These are phyloP conservation scores for Bjerkandera adusta DNA, from an alignment of 1,284 basidiomycete species.

Conservation along the genomic window DNA sequence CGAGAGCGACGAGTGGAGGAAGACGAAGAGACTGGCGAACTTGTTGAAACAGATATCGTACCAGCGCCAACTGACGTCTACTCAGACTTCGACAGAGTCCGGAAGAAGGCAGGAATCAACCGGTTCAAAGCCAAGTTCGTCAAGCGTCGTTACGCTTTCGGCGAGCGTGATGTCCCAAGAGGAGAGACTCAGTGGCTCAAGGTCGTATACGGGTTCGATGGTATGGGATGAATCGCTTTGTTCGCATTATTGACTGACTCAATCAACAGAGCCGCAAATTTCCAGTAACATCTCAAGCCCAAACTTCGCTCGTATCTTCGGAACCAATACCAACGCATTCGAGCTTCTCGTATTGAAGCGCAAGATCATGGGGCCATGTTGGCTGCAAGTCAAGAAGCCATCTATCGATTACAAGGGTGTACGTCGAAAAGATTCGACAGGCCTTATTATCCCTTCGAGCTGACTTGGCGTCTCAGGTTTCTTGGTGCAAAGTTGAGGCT, in stretches of 20 bases:
- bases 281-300: slow-evolving; percentile 74
- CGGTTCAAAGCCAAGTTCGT: slow-evolving; percentile 84
- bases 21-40: slow-evolving; percentile 52
- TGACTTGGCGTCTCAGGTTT: slow-evolving; percentile 52
- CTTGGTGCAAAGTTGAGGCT: slow-evolving; percentile 96
- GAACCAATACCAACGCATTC: slow-evolving; percentile 92
- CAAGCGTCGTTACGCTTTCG: slow-evolving; percentile 91
- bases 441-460: not conserved
- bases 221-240: slow-evolving; percentile 37
- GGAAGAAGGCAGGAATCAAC: slow-evolving; percentile 76
- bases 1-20: slow-evolving; percentile 64
- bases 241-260: not conserved
- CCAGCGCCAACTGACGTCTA: slow-evolving; percentile 74
- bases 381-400: slow-evolving; percentile 84
- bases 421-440: slow-evolving; percentile 31
- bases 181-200: slow-evolving; percentile 90
- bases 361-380: slow-evolving; percentile 99
- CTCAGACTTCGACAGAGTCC: slow-evolving; percentile 81
- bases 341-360: slow-evolving; percentile 95
- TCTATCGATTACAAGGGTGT: slow-evolving; percentile 76
- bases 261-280: slow-evolving; percentile 53
- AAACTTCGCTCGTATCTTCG: slow-evolving; percentile 87
- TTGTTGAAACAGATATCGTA: slow-evolving; percentile 74
- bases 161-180: slow-evolving; percentile 79
- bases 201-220: slow-evolving; percentile 83